These are phyloP conservation scores for Aureobasidium namibiae DNA, from an alignment of 2,329 filamentous ascomycete species.

Conservation along the genomic window DNA sequence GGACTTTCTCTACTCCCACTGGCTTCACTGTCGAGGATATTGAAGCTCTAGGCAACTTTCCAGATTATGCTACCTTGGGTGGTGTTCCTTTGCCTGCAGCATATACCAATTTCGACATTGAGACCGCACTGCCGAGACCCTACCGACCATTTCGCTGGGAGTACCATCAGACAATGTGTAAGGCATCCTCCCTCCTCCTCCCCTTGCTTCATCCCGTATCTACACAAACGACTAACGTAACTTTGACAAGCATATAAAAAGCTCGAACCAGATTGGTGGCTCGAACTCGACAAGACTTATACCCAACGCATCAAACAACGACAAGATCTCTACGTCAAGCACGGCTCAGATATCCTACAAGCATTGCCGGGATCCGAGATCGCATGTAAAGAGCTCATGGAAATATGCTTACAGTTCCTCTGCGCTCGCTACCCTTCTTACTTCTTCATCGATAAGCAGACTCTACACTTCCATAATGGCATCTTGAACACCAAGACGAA, in stretches of 20 bases:
- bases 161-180: constrained; percentile 90
- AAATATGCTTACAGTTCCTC: constrained; percentile 75
- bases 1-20: constrained; percentile 44
- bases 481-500: constrained; percentile 57
- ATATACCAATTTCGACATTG: constrained; percentile 58
- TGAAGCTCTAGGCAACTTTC: constrained; percentile 63
- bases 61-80: constrained; percentile 66
- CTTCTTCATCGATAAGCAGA: constrained; percentile 53
- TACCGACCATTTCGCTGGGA: constrained; percentile 77
- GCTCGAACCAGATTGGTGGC: constrained; percentile 75
- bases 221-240: not conserved
- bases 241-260: constrained; percentile 58
- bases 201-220: not conserved
- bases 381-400: constrained; percentile 79
- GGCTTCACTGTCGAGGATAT: constrained; percentile 66
- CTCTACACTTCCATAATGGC: constrained; percentile 55
- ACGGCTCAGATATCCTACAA: constrained; percentile 58
- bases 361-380: constrained; percentile 67
- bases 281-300: constrained; percentile 77
- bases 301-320: constrained; percentile 59
- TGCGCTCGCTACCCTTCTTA: constrained; percentile 67
- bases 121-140: constrained; percentile 60
- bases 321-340: constrained; percentile 52
- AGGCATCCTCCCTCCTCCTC: constrained; percentile 25
- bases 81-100: constrained; percentile 63